Evolutionary conservation across 2,329 filamentous ascomycete genomes (phyloP).

Genomic region (Dichotomopilus funicola): DNA sequence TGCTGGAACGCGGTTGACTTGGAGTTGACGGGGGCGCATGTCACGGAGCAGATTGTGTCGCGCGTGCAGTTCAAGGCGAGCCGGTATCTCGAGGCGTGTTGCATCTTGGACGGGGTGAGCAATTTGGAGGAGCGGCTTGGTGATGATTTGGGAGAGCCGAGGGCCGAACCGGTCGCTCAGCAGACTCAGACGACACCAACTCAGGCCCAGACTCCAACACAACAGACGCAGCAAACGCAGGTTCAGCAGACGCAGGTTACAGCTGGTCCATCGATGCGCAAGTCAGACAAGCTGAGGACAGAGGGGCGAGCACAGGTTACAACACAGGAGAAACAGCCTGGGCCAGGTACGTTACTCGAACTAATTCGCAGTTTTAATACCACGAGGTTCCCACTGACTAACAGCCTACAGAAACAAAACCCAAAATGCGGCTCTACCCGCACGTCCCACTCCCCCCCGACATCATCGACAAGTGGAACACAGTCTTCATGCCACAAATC

Average conservation of each 20-base stretch:
- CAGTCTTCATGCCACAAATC: conserved; percentile 63
- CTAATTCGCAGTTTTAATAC: not conserved
- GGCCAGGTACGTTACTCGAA: not conserved
- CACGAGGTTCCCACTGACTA: not conserved
- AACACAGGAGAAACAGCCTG: too few relatives aligned
- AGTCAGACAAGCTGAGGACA: conserved; percentile 3
- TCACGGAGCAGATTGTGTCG: conserved; percentile 46
- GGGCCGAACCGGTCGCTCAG: conserved; percentile 1
- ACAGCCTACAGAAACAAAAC: conserved; percentile 20
- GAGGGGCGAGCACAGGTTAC: too few relatives aligned
- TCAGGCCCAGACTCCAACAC: too few relatives aligned
- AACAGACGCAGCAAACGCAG: too few relatives aligned
- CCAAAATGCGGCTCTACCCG: conserved; percentile 49
- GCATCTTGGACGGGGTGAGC: conserved; percentile 53
- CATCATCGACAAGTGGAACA: conserved; percentile 65
- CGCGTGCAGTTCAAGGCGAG: conserved; percentile 49
- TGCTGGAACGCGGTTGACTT: conserved; percentile 67
- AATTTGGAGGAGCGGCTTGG: conserved; percentile 48
- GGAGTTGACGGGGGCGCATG: conserved; percentile 42
- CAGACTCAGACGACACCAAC: too few relatives aligned
- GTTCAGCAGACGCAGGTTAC: conserved; percentile 8
- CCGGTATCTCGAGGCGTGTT: conserved; percentile 56
- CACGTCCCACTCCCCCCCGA: conserved; percentile 53
- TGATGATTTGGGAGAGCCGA: conserved; percentile 37
- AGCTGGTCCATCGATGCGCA: conserved; percentile 20